Conservation (phyloP, 2,329 filamentous ascomycete species). For the Boeremia lycopersici region DNA sequence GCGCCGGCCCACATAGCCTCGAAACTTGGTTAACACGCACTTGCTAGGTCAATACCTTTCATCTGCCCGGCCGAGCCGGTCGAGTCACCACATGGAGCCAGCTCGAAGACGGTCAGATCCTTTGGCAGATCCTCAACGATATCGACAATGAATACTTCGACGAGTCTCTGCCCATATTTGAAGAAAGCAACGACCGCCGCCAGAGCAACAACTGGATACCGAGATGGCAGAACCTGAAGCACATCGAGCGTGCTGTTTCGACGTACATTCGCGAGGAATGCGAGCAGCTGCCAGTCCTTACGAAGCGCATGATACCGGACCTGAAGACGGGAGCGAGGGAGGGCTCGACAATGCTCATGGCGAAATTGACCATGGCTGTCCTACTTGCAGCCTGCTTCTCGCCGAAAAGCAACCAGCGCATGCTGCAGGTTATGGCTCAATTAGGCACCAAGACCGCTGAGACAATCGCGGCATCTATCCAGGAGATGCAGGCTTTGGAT, state of each 20-base stretch:
- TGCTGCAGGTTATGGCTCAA: constrained; percentile 50
- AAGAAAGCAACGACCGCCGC: constrained; percentile 49
- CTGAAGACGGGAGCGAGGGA: constrained; percentile 57
- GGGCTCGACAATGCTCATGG: constrained; percentile 48
- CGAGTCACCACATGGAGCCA: constrained; percentile 49
- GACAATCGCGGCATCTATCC: constrained; percentile 49
- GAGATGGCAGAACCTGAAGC: constrained; percentile 60
- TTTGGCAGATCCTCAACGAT: constrained; percentile 56
- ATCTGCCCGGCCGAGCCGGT: constrained; percentile 42
- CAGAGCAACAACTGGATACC: constrained; percentile 57
- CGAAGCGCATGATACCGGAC: constrained; percentile 51
- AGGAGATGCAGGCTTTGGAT: constrained; percentile 48
- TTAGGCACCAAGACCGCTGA: constrained; percentile 45
- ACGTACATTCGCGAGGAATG: constrained; percentile 57
- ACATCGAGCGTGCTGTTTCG: constrained; percentile 55
- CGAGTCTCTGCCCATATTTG: constrained; percentile 52
- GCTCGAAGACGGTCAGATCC: constrained; percentile 54
- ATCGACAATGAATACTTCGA: constrained; percentile 57
- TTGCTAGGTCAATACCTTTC: constrained; percentile 53
- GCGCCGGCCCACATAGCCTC: not conserved
- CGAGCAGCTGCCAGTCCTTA: constrained; percentile 48
- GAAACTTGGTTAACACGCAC: constrained; percentile 9
- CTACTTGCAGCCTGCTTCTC: constrained; percentile 56
- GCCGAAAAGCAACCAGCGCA: constrained; percentile 55
- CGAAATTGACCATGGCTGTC: constrained; percentile 55